Base-by-base conservation (phyloP, 1,284 basidiomycete species). In the Cryptococcus depauperatus region DNA sequence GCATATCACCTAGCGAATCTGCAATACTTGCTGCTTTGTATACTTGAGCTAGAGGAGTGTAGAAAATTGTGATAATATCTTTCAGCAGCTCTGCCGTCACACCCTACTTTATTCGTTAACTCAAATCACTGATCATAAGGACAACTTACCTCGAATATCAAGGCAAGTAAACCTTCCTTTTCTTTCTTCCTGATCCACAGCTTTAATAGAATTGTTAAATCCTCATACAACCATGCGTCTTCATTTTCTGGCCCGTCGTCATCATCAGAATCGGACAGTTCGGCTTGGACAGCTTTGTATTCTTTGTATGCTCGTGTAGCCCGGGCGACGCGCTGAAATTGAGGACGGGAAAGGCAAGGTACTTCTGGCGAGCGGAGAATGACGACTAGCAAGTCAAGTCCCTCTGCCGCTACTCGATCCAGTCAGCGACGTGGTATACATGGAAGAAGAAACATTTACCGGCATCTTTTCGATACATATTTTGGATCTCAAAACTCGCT, bases 61-160 rank as follows among this genome's bases (percentile, higher is more conserved):
- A 99, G 71, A 99, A 98, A 51, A 99, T 98, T 10, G 95, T 97
- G 58, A 99, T 91, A 51, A 99, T 97, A 66, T 99, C 95, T 71
- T 93, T 97, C 58, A 98, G 75, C 32, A 99, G 74, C 39, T 97
- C 93, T 3, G 95, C 83, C 0, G 95, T 98, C 33, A 84, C 84
- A 11, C 92, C 91, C 89, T 93, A 51, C n/a, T n/a, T n/a, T n/a
- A n/a, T n/a, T n/a, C n/a, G n/a, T n/a, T n/a, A n/a, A n/a, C n/a
- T n/a, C n/a, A n/a, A 16, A 23, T 34, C n/a, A 25, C 32, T 6
- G n/a, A 11, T 16, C 29, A 27, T 30, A 14, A 19, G 22, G 21
- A 3, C 16, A 43, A 65, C 77, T 50, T 47, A 83, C 90, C 79
- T 99, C 93, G 57, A 96, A 97, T 42, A 99, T 85, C 38, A 99